Conservation (phyloP, 1,284 basidiomycete genomes). For the Austropuccinia psidii region DNA sequence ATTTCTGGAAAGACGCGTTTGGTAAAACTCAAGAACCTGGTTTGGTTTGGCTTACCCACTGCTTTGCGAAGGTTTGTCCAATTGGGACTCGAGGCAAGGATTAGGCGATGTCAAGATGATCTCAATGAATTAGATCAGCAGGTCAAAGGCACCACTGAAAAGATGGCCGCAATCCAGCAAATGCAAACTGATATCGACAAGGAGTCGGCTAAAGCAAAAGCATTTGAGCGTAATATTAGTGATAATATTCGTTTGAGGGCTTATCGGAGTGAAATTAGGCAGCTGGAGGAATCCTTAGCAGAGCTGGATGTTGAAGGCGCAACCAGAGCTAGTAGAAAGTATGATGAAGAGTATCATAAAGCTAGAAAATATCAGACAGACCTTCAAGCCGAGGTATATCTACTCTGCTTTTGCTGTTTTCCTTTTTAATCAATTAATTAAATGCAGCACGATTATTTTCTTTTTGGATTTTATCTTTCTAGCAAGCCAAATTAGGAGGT, state of each 20-base stretch:
- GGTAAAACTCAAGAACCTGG: background rate
- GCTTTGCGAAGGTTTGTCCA: constrained; percentile 6
- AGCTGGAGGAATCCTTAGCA: constrained; percentile 65
- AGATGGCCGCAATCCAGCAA: background rate
- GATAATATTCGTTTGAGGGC: constrained; percentile 76
- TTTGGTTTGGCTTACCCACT: constrained; percentile 12
- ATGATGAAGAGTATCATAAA: constrained; percentile 67
- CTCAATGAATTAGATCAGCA: background rate
- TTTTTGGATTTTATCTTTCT: background rate
- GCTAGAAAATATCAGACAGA: constrained; percentile 56
- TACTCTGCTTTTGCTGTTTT: constrained; percentile 31
- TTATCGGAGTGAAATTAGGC: constrained; percentile 60
- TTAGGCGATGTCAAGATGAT: constrained; percentile 10
- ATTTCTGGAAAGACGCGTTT: background rate
- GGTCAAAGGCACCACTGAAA: constrained; percentile 12
- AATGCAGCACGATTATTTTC: background rate
- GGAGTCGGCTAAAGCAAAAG: constrained; percentile 47
- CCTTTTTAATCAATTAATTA: background rate
- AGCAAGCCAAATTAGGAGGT: constrained; percentile 74
- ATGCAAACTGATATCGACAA: constrained; percentile 43
- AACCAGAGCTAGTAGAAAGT: constrained; percentile 68
- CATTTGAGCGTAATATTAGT: constrained; percentile 58
- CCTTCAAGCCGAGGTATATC: constrained; percentile 58
- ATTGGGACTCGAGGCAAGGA: constrained; percentile 1
- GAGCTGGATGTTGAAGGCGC: constrained; percentile 71